Evolutionary conservation across 148 eudicot species (phyloP).

Genomic region (Vaccinium vitisidaea): DNA sequence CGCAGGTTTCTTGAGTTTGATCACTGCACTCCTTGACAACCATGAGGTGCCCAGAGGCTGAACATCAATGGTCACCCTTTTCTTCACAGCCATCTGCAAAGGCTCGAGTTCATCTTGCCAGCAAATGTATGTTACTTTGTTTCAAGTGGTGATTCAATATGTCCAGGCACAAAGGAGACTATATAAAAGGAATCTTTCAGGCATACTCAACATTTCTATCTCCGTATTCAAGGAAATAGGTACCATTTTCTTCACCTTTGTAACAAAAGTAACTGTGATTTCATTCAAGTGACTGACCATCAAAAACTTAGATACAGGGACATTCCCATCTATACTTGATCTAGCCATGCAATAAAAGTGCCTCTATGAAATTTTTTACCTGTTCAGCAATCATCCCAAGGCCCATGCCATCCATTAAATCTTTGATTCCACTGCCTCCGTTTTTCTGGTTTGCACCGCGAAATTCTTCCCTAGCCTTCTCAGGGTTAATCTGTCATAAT

Average conservation of each 20-base stretch:
- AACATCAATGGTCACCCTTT: too few species aligned
- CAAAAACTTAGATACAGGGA: not conserved
- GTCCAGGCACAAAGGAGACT: not conserved
- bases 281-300: not conserved
- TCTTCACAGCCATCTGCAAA: too few species aligned
- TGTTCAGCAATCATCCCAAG: slow-evolving; percentile 87
- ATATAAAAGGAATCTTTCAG: not conserved
- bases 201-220: not conserved
- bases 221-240: not conserved
- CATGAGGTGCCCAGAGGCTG: too few species aligned
- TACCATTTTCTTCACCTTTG: not conserved
- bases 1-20: too few species aligned
- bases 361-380: slow-evolving; percentile 36
- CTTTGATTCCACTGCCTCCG: slow-evolving; percentile 85
- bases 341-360: not conserved
- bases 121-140: not conserved
- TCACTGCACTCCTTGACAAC: too few species aligned
- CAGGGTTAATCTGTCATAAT: slow-evolving; percentile 80
- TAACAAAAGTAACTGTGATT: not conserved
- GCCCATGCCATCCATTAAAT: slow-evolving; percentile 98
- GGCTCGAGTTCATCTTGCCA: too few species aligned
- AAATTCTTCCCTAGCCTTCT: slow-evolving; percentile 87
- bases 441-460: slow-evolving; percentile 57
- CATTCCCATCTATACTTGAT: not conserved
- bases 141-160: not conserved